Percentiles rank a stretch among this genome's conserved stretches.
Evolutionary conservation across 768 basidiomycete species (phyloP).

Genomic region (Butyriboletus loyo): DNA sequence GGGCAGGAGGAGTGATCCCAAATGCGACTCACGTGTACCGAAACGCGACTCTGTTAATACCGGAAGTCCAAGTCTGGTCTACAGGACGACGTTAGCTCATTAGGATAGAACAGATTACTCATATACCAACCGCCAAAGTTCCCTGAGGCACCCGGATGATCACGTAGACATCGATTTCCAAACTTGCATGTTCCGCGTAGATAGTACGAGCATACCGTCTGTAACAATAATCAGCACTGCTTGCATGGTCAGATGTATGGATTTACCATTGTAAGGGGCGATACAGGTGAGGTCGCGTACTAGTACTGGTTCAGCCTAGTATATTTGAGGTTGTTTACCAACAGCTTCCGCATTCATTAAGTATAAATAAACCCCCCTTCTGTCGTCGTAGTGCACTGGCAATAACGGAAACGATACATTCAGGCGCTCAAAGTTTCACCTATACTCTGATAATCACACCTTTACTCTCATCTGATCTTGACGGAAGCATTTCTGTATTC

Average conservation of each 20-base stretch:
- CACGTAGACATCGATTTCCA: conserved; percentile 61
- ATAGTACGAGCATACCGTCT: conserved; percentile 64
- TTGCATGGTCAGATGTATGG: background rate
- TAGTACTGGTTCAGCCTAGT: background rate
- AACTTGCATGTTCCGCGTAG: conserved; percentile 64
- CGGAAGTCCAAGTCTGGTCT: conserved; percentile 44
- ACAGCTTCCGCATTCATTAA: conserved; percentile 13
- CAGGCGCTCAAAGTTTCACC: background rate
- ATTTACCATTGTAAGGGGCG: conserved; percentile 16
- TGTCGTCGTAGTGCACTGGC: background rate
- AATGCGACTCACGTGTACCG: conserved; percentile 39
- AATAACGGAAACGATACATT: too few species aligned
- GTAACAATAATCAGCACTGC: conserved; percentile 1
- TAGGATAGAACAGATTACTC: conserved; percentile 4
- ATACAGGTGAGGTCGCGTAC: background rate
- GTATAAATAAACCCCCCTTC: conserved; percentile 7
- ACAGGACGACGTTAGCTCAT: conserved; percentile 6
- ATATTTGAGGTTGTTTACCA: conserved; percentile 14
- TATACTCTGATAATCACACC: background rate
- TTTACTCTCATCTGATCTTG: background rate
- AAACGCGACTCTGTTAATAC: conserved; percentile 24
- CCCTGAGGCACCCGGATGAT: conserved; percentile 47
- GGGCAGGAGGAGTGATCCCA: background rate
- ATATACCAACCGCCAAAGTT: conserved; percentile 53
- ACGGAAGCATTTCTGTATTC: background rate